Evolutionary conservation across 352 stramenopile genomes (phyloP), one percentile per base, ranked within the genome.

Genomic region (Phytopythium cucurbitacearum): DNA sequence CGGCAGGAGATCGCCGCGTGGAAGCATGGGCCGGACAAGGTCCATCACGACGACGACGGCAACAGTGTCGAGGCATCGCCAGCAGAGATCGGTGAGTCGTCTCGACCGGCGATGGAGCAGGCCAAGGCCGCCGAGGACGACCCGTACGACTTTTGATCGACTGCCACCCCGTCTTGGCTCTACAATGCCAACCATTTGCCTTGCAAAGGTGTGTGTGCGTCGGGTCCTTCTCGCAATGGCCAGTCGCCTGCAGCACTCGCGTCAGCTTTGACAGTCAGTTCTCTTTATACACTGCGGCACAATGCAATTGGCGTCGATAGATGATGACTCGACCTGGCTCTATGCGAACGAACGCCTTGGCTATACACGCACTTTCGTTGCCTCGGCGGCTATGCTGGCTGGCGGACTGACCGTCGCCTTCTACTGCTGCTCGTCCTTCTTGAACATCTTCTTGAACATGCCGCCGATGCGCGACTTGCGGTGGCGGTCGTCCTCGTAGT

Each of bases 391-490:
- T 28, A 28, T 28, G 21, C 21, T 28, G 21, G 21, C 21, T 28
- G 21, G 21, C 21, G 21, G 21, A 28, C 21, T 28, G 21, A 28
- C 21, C 21, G 21, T 28, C 21, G 21, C 21, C 21, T 28, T 28
- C 21, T 28, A 28, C 21, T 28, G 21, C 21, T 73, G 62, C 59
- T 84, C 75, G 34, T 91, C 78, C 62, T 91, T 91, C 73, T 91
- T 93, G 75, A 93, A 93, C 80, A 93, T 93, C 58, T 93, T 93
- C 69, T 93, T 93, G 67, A 93, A 89, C 76, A 91, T 89, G 62
- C 83, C 80, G 46, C 83, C 80, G 40, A 93, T 86, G 7, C 80
- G 78, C 13, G 80, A 93, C 61, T 91, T 91, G 38, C 83, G 80
- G 38, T 82, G 74, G 7, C 51, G 55, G 6, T 61, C 60, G 33